phyloP scores from a whole-genome alignment of 1,139 yeast species.

The Pichia sp. region DNA sequence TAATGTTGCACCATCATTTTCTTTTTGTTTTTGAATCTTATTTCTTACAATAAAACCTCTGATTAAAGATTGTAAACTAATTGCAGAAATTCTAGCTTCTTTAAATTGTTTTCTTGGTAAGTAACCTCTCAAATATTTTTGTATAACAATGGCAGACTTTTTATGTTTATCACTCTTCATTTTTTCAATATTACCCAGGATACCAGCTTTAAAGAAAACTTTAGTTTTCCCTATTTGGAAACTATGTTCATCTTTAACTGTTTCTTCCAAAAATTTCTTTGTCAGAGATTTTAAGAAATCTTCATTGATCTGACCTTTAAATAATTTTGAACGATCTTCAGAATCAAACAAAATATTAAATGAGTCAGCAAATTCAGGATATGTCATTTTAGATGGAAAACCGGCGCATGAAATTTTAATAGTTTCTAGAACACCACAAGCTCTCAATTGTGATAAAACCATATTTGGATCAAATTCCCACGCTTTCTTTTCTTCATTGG shows the following conservation, averaged over 20 bases:
- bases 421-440: slow-evolving; percentile 98
- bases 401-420: slow-evolving; percentile 97
- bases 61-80: slow-evolving; percentile 51
- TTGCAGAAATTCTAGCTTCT: slow-evolving; percentile 49
- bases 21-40: slow-evolving; percentile 51
- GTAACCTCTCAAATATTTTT: slow-evolving; percentile 71
- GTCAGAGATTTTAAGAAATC: slow-evolving; percentile 61
- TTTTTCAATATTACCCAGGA: slow-evolving; percentile 87
- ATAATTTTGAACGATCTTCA: slow-evolving; percentile 54
- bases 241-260: slow-evolving; percentile 58
- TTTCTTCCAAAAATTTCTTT: slow-evolving; percentile 54
- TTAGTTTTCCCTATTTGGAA: slow-evolving; percentile 87
- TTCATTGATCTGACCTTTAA: slow-evolving; percentile 50
- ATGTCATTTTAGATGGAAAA: slow-evolving; percentile 94
- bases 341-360: slow-evolving; percentile 75
- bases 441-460: slow-evolving; percentile 93
- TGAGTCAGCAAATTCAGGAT: slow-evolving; percentile 86
- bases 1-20: slow-evolving; percentile 56
- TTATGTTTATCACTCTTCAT: slow-evolving; percentile 72
- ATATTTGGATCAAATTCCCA: slow-evolving; percentile 95
- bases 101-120: slow-evolving; percentile 58
- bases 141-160: slow-evolving; percentile 76
- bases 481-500: slow-evolving; percentile 87
- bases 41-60: slow-evolving; percentile 61
- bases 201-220: slow-evolving; percentile 94